Base-by-base conservation (phyloP, 2,329 filamentous ascomycete genomes). In the Aspergillus niger region DNA sequence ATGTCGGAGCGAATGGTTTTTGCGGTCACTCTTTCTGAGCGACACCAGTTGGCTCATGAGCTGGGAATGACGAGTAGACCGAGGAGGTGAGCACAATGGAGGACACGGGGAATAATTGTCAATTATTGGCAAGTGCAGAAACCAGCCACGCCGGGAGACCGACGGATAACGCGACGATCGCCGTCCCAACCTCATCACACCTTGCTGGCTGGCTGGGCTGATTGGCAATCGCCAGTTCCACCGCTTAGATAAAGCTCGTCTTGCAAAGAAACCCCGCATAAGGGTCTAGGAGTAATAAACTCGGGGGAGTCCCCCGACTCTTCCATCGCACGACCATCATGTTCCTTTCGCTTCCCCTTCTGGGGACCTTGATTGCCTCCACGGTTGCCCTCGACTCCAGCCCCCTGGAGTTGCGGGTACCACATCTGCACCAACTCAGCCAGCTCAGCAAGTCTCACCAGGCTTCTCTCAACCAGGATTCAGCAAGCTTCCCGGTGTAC, bases 401-500 rank as follows among this genome's bases (percentile, higher is more conserved):
- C n/a, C 47, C 47, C 17, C 15, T 50, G 28, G 47, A 30, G 13
- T 11, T 17, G 26, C 47, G 47, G 47, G 7, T 7, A 15, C 47
- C 47, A 30, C 47, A 50, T 7, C 15, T 50, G 26, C 24, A 11
- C 47, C 24, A 49, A 13, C 47, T 49, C 47, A 8, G 26, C 15
- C 47, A 50, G 8, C 41, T 44, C 41, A 44, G 41, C 32, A 36
- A 36, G 32, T 2, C 32, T 36, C 32, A 36, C 10, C 47, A 50
- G 11, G 15, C 2, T 1, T 13, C 47, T 17, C 2, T 10, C 26
- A 17, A 20, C 15, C 24, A n/a, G 1, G 26, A 50, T 17, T 50
- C 47, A 10, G n/a, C 26, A 2, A 50, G 15, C 3, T 55, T 47
- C 11, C 58, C 82, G 3, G 79, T 74, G 28, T 71, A 83, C 69